phyloP scores from a whole-genome alignment of 116 monocot species.

The Dioscorea cayenensis region DNA sequence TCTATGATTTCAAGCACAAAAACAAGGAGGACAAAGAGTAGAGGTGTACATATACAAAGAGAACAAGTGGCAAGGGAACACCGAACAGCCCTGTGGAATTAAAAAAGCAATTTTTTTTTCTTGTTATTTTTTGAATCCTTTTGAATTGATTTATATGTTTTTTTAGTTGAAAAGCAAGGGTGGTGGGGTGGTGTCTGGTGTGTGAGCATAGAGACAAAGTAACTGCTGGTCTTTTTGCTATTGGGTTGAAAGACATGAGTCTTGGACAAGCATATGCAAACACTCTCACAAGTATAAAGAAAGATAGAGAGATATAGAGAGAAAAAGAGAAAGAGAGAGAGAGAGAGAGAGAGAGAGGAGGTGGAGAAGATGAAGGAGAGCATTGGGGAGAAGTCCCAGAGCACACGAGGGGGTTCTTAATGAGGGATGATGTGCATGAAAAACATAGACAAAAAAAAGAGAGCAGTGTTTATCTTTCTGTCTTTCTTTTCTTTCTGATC shows the following conservation, averaged over 20 bases:
- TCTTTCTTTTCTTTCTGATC: not conserved
- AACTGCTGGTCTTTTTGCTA: slow-evolving; percentile 16
- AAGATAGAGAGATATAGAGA: slow-evolving; percentile 1
- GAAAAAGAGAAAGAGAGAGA: slow-evolving; percentile 6
- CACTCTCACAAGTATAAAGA: not conserved
- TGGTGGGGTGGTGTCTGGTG: not conserved
- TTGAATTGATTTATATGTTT: no score
- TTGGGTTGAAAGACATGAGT: slow-evolving; percentile 21
- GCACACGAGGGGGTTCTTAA: slow-evolving; percentile 30
- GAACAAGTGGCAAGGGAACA: no score
- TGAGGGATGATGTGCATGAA: not conserved
- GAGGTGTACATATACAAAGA: no score
- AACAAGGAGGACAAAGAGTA: no score
- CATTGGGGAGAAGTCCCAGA: slow-evolving; percentile 1
- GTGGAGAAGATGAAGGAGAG: not conserved
- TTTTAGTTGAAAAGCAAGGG: not conserved
- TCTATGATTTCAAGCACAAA: no score
- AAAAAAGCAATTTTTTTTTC: not conserved
- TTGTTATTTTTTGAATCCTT: not conserved
- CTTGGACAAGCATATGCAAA: not conserved
- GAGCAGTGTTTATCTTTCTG: no score
- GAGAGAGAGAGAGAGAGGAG: slow-evolving; percentile 8
- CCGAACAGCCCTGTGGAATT: no score
- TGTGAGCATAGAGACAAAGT: slow-evolving; percentile 19
- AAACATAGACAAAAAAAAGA: not conserved